A percentile compares a stretch with the other conserved stretches of the same genome.
Evolutionary conservation across 2,329 filamentous ascomycete genomes (phyloP).

Genomic region (Neonectria hederae): DNA sequence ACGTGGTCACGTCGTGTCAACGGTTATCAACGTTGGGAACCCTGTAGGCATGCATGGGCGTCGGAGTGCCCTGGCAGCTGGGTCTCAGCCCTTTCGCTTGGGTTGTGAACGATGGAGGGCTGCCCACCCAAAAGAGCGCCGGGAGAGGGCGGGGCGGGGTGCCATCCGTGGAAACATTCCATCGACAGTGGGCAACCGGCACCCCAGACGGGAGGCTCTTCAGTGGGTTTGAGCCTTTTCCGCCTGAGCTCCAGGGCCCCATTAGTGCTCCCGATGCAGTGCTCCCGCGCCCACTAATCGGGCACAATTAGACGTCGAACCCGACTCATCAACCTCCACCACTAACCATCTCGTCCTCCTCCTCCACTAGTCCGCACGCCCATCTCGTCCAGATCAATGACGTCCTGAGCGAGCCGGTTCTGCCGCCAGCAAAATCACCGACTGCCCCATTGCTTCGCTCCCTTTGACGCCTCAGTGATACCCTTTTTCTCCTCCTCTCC

Average conservation of each 20-base stretch:
- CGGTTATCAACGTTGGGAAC: neutral
- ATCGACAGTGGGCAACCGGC: no score
- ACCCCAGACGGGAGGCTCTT: neutral
- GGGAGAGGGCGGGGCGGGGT: neutral
- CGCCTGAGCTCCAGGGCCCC: neutral
- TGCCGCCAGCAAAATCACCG: slow-evolving; percentile 20
- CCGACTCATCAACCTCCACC: slow-evolving; percentile 28
- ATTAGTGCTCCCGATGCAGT: neutral
- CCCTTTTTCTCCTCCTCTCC: slow-evolving; percentile 3
- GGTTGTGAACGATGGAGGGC: neutral
- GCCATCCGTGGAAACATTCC: no score
- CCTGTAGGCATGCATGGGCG: neutral
- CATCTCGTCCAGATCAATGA: slow-evolving; percentile 38
- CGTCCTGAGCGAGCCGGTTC: slow-evolving; percentile 35
- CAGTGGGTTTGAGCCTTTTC: neutral
- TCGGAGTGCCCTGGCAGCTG: neutral
- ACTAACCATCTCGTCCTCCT: slow-evolving; percentile 36
- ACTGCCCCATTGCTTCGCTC: slow-evolving; percentile 19
- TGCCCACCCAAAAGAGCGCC: neutral
- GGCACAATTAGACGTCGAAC: slow-evolving; percentile 17
- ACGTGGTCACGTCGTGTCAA: neutral
- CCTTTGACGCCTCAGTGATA: slow-evolving; percentile 17
- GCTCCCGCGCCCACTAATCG: slow-evolving; percentile 6
- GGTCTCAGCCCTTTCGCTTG: neutral
- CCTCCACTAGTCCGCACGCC: slow-evolving; percentile 30